Conservation (phyloP, 2,329 filamentous ascomycete species). For the Colletotrichum cuscutae region DNA sequence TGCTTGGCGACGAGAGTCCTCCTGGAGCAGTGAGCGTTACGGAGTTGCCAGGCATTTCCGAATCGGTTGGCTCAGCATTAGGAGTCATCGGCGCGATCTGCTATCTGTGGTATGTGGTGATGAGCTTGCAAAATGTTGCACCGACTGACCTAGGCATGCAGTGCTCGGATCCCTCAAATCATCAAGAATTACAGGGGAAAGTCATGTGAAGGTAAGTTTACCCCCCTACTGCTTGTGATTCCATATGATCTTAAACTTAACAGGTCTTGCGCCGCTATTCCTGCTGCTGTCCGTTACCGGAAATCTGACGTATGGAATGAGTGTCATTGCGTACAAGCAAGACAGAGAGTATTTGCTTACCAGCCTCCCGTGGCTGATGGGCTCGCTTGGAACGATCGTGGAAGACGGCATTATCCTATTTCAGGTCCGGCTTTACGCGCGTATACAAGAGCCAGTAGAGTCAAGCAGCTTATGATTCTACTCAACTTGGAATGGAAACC, state of each 20-base stretch:
- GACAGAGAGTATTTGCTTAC: slow-evolving; percentile 17
- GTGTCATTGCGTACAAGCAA: slow-evolving; percentile 24
- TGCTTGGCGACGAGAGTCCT: not conserved
- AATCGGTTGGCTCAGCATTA: slow-evolving; percentile 5
- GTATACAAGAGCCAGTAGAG: not conserved
- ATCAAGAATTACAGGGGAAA: slow-evolving; percentile 17
- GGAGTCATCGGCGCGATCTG: slow-evolving; percentile 20
- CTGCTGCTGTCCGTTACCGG: slow-evolving; percentile 14
- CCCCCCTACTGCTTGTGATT: accelerated
- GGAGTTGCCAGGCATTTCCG: not conserved
- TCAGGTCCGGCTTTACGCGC: slow-evolving; percentile 11
- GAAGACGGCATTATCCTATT: slow-evolving; percentile 18
- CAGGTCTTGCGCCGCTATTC: slow-evolving; percentile 18
- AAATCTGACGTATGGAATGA: slow-evolving; percentile 21
- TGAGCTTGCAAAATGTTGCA: too few relatives aligned
- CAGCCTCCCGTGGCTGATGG: slow-evolving; percentile 22
- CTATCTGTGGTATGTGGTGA: slow-evolving; percentile 3
- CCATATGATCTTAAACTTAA: not conserved
- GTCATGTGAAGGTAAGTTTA: slow-evolving; percentile 13
- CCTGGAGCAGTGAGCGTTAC: not conserved
- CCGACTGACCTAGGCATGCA: not conserved
- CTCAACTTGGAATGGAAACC: too few relatives aligned
- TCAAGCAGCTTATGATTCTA: not conserved
- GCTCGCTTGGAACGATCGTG: slow-evolving; percentile 17
- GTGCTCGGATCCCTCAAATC: slow-evolving; percentile 23